Evolutionary conservation across 2,329 filamentous ascomycete genomes (phyloP).

Genomic region (Pseudogymnoascus sp.): DNA sequence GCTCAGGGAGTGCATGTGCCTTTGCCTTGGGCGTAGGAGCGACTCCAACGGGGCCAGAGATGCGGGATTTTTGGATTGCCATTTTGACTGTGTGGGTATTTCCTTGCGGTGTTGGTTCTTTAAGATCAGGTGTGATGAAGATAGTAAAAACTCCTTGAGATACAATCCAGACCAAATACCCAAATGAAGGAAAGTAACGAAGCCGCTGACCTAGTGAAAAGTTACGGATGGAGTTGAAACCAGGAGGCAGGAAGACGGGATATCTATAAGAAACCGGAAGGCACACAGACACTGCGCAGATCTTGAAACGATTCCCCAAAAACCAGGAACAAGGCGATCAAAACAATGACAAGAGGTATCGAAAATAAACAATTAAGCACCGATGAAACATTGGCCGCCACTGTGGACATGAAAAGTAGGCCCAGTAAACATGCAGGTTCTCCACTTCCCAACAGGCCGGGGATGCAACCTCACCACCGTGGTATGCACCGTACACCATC

Average conservation of each 20-base stretch:
- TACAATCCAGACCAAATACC: conserved; percentile 1
- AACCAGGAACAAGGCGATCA: not conserved
- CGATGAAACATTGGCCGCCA: not conserved
- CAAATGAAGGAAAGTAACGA: conserved; percentile 5
- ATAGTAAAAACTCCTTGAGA: conserved; percentile 4
- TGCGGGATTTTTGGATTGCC: conserved; percentile 40
- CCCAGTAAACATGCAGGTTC: not conserved
- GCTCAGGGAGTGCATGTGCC: conserved; percentile 47
- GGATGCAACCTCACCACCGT: not conserved
- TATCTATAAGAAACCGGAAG: not conserved
- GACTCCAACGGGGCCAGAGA: conserved; percentile 56
- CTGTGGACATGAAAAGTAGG: not conserved
- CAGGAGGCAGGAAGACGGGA: not conserved
- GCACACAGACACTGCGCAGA: not conserved
- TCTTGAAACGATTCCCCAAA: conserved; percentile 4
- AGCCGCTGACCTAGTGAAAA: conserved; percentile 1
- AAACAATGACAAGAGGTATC: not conserved
- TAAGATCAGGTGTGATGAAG: not conserved
- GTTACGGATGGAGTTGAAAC: not conserved
- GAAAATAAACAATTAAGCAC: conserved; percentile 7
- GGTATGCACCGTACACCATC: not conserved
- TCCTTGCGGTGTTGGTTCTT: not conserved
- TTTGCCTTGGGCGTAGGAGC: conserved; percentile 49
- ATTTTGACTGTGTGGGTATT: conserved; percentile 14
- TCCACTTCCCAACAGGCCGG: conserved; percentile 2